phyloP scores from a whole-genome alignment of 768 basidiomycete species.

The Pleurotus eryngii region DNA sequence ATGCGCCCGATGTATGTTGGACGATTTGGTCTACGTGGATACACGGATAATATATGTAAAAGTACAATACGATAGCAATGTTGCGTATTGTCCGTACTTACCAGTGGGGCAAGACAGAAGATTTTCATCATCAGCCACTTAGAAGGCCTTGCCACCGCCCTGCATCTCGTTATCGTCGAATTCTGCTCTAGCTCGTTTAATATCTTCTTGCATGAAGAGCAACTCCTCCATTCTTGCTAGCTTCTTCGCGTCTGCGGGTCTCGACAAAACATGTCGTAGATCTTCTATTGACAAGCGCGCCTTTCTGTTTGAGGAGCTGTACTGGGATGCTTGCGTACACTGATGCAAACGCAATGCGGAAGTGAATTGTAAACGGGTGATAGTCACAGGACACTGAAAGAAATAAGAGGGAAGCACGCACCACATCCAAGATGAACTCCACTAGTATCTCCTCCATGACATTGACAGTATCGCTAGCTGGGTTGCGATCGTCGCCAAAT shows the following conservation, averaged over 20 bases:
- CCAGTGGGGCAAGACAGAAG: too few species aligned
- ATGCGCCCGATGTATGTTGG: too few species aligned
- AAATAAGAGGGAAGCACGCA: constrained; percentile 38
- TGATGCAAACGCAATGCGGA: constrained; percentile 22
- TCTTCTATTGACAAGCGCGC: constrained; percentile 83
- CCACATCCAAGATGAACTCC: constrained; percentile 87
- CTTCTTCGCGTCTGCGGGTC: constrained; percentile 89
- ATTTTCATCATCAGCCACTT: neutral
- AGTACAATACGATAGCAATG: too few species aligned
- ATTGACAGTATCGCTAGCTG: constrained; percentile 82
- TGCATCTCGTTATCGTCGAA: constrained; percentile 43
- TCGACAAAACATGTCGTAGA: constrained; percentile 72
- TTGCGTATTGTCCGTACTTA: too few species aligned
- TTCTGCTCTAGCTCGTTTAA: constrained; percentile 81
- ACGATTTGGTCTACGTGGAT: neutral
- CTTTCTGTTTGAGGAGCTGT: constrained; percentile 63
- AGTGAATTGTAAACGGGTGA: too few species aligned
- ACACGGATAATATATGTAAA: too few species aligned
- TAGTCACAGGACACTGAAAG: neutral
- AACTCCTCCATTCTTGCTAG: constrained; percentile 90
- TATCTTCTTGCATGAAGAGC: constrained; percentile 91
- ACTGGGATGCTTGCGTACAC: constrained; percentile 54
- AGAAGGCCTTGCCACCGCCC: neutral
- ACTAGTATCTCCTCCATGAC: constrained; percentile 94
- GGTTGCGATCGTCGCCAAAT: constrained; percentile 89